Percentiles rank a stretch among this genome's conserved stretches.
These are phyloP conservation scores for Jatropha curcas DNA, from an alignment of 345 rosid genomes.

Conservation along the genomic window DNA sequence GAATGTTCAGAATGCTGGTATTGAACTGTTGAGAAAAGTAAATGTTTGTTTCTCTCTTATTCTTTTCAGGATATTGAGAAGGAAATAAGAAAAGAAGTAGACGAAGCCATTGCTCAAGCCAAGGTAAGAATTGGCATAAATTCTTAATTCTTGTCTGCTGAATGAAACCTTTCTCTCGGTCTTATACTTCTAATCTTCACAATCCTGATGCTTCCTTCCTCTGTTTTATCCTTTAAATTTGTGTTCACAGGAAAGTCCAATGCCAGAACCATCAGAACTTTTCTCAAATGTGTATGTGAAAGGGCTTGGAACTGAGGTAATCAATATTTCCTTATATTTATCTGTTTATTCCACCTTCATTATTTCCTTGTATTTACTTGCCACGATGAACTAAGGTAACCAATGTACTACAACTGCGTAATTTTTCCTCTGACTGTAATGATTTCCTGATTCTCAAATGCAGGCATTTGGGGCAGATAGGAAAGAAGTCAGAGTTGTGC, in stretches of 20 bases:
- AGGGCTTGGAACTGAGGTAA: conserved; percentile 82
- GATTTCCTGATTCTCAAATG: conserved; percentile 18
- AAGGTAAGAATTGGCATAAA: conserved; percentile 51
- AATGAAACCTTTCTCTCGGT: neutral
- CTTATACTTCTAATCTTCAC: neutral
- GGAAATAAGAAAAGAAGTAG: conserved; percentile 85
- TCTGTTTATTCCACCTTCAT: neutral
- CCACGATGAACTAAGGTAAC: too few species aligned
- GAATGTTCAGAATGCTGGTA: neutral
- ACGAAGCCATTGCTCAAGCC: conserved; percentile 92
- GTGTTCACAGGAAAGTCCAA: conserved; percentile 76
- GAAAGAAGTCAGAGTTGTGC: conserved; percentile 70
- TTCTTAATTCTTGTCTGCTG: neutral
- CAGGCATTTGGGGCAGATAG: conserved; percentile 87
- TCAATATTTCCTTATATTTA: conserved; percentile 1
- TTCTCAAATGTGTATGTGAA: conserved; percentile 76
- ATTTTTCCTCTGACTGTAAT: too few species aligned
- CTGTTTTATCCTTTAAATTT: conserved; percentile 8
- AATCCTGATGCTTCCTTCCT: neutral
- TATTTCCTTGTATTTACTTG: too few species aligned
- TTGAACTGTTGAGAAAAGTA: neutral
- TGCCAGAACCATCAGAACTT: conserved; percentile 91
- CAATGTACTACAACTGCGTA: too few species aligned
- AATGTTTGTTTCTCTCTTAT: neutral
- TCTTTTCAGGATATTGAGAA: conserved; percentile 81